Conservation (phyloP, 2,329 filamentous ascomycete species). For the Aureobasidium pullulans region DNA sequence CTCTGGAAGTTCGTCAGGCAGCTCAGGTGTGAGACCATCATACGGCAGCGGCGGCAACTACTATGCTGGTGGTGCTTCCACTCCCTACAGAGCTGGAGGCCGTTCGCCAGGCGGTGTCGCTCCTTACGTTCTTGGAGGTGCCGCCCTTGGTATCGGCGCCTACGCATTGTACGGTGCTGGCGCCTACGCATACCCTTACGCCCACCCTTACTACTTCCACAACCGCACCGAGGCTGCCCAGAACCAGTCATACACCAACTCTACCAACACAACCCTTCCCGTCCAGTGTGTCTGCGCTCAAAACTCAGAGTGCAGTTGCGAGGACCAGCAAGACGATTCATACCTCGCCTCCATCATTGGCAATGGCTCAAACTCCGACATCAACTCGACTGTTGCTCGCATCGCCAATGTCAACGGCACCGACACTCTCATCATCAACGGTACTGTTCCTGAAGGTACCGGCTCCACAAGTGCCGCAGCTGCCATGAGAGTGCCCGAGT, state of each 20-base stretch:
- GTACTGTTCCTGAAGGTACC: slow-evolving; percentile 54
- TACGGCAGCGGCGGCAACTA: slow-evolving; percentile 58
- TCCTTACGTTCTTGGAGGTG: slow-evolving; percentile 46
- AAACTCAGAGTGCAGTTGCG: slow-evolving; percentile 57
- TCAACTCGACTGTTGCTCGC: slow-evolving; percentile 57
- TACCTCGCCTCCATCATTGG: slow-evolving; percentile 55
- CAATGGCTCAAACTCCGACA: slow-evolving; percentile 52
- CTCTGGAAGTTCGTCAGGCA: slow-evolving; percentile 40
- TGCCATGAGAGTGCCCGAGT: slow-evolving; percentile 20
- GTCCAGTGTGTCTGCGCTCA: slow-evolving; percentile 56
- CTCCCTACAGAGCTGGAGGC: slow-evolving; percentile 54
- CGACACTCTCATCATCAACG: slow-evolving; percentile 61
- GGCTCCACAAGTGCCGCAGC: slow-evolving; percentile 29
- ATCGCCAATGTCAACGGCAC: slow-evolving; percentile 58
- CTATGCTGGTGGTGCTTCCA: slow-evolving; percentile 58
- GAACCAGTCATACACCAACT: slow-evolving; percentile 19
- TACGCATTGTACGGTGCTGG: slow-evolving; percentile 59
- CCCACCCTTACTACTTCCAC: slow-evolving; percentile 47
- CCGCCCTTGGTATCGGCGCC: slow-evolving; percentile 49
- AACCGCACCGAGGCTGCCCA: slow-evolving; percentile 39
- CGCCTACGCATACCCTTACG: slow-evolving; percentile 53
- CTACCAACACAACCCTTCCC: slow-evolving; percentile 50
- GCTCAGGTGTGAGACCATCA: slow-evolving; percentile 49
- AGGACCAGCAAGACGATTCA: slow-evolving; percentile 54
- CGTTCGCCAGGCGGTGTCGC: slow-evolving; percentile 45